Evolutionary conservation across 495 filamentous ascomycete genomes (phyloP).

Genomic region (Neurospora africana): DNA sequence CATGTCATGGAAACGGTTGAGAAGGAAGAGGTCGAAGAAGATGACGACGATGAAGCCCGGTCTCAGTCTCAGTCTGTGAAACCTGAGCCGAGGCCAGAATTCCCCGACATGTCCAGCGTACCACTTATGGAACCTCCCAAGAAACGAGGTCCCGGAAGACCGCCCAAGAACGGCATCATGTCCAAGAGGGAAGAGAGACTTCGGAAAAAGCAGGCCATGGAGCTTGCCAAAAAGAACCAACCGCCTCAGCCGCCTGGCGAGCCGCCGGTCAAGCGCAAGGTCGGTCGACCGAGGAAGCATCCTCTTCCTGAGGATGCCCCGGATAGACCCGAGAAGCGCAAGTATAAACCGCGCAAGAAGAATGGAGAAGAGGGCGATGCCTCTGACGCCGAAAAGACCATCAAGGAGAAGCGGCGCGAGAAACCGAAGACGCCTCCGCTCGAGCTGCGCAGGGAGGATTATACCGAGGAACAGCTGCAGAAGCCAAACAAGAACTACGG

Average conservation of each 20-base stretch:
- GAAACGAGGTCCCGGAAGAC: constrained; percentile 75
- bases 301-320: constrained; percentile 44
- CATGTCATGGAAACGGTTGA: constrained; percentile 25
- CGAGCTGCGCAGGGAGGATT: constrained; percentile 58
- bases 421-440: constrained; percentile 51
- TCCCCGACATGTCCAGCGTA: constrained; percentile 16
- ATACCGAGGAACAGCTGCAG: constrained; percentile 72
- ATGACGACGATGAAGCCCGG: constrained; percentile 27
- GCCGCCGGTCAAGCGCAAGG: constrained; percentile 47
- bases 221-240: constrained; percentile 35
- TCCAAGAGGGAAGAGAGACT: constrained; percentile 71
- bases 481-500: constrained; percentile 85
- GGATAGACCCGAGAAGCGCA: constrained; percentile 58
- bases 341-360: constrained; percentile 68
- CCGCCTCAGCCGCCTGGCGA: constrained; percentile 35
- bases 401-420: constrained; percentile 48
- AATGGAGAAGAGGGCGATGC: constrained; percentile 39
- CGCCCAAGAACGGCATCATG: constrained; percentile 87
- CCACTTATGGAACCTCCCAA: constrained; percentile 34
- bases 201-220: constrained; percentile 50
- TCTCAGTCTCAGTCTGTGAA: constrained; percentile 12
- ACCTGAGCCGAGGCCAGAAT: constrained; percentile 21
- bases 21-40: constrained; percentile 19
- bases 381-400: constrained; percentile 34
- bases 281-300: constrained; percentile 45